Evolutionary conservation across 768 basidiomycete genomes (phyloP).

Genomic region (Trametes coccinea): DNA sequence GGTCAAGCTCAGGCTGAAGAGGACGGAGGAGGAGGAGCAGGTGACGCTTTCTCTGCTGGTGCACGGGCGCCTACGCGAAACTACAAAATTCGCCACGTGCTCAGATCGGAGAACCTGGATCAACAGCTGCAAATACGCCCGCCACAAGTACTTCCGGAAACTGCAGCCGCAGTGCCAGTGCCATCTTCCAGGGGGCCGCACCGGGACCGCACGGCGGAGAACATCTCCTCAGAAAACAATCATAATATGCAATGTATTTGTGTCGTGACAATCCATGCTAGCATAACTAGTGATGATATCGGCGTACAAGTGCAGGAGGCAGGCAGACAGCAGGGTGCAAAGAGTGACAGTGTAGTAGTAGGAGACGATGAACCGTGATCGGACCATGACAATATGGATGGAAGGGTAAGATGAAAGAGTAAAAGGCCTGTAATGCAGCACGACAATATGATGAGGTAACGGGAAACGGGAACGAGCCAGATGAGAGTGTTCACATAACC

Average conservation of each 20-base stretch:
- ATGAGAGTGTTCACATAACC: constrained; percentile 13
- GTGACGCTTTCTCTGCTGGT: constrained; percentile 6
- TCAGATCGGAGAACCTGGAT: constrained; percentile 5
- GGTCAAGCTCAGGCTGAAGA: background rate
- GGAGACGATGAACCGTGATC: background rate
- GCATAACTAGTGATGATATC: constrained; percentile 10
- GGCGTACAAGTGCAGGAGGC: constrained; percentile 12
- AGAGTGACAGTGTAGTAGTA: background rate
- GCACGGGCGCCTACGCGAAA: background rate
- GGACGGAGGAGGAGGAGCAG: background rate
- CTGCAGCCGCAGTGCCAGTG: background rate
- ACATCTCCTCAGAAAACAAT: background rate
- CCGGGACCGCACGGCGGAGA: background rate
- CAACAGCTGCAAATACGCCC: constrained; percentile 6
- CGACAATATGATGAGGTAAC: background rate
- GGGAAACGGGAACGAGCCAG: background rate
- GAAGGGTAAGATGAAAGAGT: background rate
- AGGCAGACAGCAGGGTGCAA: constrained; percentile 8
- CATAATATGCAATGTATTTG: background rate
- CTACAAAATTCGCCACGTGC: constrained; percentile 27
- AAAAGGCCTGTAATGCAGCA: background rate
- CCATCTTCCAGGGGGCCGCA: background rate
- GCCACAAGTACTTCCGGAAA: constrained; percentile 5
- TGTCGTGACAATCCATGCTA: constrained; percentile 16
- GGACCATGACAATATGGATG: background rate